Percentiles rank a stretch among this genome's conserved stretches.
Evolutionary conservation across 441 rosid genomes (phyloP).

Genomic region (Populus trichocarpa): DNA sequence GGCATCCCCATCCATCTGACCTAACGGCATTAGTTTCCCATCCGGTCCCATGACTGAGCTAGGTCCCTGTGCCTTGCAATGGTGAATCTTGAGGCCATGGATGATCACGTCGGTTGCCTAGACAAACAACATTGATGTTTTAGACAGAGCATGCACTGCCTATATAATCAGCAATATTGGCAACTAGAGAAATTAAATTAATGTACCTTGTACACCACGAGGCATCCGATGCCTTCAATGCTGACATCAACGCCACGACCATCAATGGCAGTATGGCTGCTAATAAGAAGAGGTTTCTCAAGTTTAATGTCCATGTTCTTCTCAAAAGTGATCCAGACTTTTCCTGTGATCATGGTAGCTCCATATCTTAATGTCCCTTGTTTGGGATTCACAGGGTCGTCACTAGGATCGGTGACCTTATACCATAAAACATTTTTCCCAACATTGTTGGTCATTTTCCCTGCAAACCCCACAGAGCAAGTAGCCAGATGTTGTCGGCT

Average conservation of each 20-base stretch:
- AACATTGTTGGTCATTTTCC: conserved; percentile 57
- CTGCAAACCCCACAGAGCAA: conserved; percentile 62
- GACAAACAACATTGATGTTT: too few species aligned
- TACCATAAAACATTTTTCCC: conserved; percentile 45
- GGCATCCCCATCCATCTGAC: conserved; percentile 62
- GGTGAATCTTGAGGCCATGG: conserved; percentile 66
- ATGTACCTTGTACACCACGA: conserved; percentile 42
- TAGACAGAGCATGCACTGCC: not conserved
- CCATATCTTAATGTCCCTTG: conserved; percentile 67
- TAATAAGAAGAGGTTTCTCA: conserved; percentile 48
- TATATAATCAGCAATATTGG: not conserved
- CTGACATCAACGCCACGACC: conserved; percentile 59
- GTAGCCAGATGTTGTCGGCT: conserved; percentile 46
- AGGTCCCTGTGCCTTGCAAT: conserved; percentile 49
- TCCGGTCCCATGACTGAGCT: conserved; percentile 60
- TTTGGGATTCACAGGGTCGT: conserved; percentile 58
- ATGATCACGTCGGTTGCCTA: conserved; percentile 63
- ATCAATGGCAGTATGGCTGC: conserved; percentile 70
- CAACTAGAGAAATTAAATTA: not conserved
- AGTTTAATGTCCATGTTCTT: conserved; percentile 55
- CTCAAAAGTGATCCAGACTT: conserved; percentile 68
- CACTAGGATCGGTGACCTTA: conserved; percentile 61
- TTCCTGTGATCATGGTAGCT: conserved; percentile 49
- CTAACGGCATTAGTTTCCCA: conserved; percentile 35
- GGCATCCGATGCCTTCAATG: conserved; percentile 55